Percentiles rank a stretch among this genome's conserved stretches.
phyloP scores from a whole-genome alignment of 73 alveolate species.

The Paramecium caudatum region DNA sequence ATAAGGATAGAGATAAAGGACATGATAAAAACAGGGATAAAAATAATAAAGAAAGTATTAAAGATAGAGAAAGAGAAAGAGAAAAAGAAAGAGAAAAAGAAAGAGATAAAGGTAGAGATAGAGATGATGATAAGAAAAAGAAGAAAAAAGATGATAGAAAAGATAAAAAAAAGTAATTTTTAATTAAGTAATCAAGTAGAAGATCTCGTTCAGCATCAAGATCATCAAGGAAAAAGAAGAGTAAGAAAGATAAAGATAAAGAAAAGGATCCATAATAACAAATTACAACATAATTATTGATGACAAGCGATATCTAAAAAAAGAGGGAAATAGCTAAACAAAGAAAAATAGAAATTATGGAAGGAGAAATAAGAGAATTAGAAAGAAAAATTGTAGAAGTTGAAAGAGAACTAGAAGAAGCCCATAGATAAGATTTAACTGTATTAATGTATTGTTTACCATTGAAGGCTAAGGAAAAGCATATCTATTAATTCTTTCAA shows the following conservation, averaged over 20 bases:
- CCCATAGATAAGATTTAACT: constrained; percentile 96
- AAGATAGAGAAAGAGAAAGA: constrained; percentile 32
- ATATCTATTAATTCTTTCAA: constrained; percentile 93
- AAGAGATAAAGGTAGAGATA: constrained; percentile 32
- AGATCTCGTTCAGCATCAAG: constrained; percentile 28
- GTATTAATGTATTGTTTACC: constrained; percentile 91
- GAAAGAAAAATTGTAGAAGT: constrained; percentile 78
- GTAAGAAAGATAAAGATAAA: constrained; percentile 34
- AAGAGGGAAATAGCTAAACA: constrained; percentile 60
- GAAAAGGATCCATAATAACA: constrained; percentile 5
- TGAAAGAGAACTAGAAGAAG: constrained; percentile 90
- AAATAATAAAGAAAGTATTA: background rate
- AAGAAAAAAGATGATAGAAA: constrained; percentile 46
- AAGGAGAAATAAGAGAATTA: constrained; percentile 58
- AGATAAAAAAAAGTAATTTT: constrained; percentile 14
- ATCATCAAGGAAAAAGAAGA: constrained; percentile 49
- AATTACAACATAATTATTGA: background rate
- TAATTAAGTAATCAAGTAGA: background rate
- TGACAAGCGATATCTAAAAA: constrained; percentile 56
- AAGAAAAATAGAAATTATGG: constrained; percentile 64
- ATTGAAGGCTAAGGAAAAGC: constrained; percentile 92
- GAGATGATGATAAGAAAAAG: constrained; percentile 34
- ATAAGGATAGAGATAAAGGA: constrained; percentile 6
- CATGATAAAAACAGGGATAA: constrained; percentile 1
- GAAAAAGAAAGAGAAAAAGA: background rate